These are phyloP conservation scores for Leccinum longicurvipes DNA, from an alignment of 768 basidiomycete species.

Conservation along the genomic window DNA sequence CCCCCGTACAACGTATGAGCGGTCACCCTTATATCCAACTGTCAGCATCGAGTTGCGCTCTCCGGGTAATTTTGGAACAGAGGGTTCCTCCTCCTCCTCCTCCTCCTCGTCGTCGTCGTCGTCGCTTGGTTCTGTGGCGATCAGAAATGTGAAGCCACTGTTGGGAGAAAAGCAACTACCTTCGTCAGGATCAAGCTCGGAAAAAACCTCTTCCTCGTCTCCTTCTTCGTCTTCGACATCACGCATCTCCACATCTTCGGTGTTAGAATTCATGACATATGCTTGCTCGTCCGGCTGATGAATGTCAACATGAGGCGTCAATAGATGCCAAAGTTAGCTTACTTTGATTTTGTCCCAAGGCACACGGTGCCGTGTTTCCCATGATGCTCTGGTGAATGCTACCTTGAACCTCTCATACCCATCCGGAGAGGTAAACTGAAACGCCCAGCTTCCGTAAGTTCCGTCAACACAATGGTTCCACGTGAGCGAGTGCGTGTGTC, in stretches of 20 bases:
- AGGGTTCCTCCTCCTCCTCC: slow-evolving; percentile 35
- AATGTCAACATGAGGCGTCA: background rate
- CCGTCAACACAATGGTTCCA: slow-evolving; percentile 77
- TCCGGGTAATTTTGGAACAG: slow-evolving; percentile 43
- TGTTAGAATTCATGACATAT: slow-evolving; percentile 72
- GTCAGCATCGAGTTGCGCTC: slow-evolving; percentile 86
- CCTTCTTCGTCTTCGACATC: slow-evolving; percentile 72
- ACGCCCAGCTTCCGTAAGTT: slow-evolving; percentile 74
- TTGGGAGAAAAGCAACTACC: slow-evolving; percentile 37
- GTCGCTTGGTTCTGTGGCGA: slow-evolving; percentile 45
- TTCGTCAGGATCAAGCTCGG: slow-evolving; percentile 62
- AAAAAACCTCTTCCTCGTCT: slow-evolving; percentile 74
- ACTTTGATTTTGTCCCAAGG: slow-evolving; percentile 84
- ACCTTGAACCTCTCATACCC: slow-evolving; percentile 58
- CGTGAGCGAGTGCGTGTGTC: slow-evolving; percentile 68
- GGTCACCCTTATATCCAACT: slow-evolving; percentile 92
- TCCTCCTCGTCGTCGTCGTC: slow-evolving; percentile 28
- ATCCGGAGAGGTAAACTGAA: slow-evolving; percentile 59
- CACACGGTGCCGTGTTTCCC: slow-evolving; percentile 74
- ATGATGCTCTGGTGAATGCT: slow-evolving; percentile 66
- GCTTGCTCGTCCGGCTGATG: slow-evolving; percentile 75
- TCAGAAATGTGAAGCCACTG: background rate
- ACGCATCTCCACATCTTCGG: slow-evolving; percentile 87
- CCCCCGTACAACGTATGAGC: slow-evolving; percentile 91
- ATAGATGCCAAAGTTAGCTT: slow-evolving; percentile 8